Base-by-base conservation (phyloP, 2,329 filamentous ascomycete genomes). In the Eutypella sp. region DNA sequence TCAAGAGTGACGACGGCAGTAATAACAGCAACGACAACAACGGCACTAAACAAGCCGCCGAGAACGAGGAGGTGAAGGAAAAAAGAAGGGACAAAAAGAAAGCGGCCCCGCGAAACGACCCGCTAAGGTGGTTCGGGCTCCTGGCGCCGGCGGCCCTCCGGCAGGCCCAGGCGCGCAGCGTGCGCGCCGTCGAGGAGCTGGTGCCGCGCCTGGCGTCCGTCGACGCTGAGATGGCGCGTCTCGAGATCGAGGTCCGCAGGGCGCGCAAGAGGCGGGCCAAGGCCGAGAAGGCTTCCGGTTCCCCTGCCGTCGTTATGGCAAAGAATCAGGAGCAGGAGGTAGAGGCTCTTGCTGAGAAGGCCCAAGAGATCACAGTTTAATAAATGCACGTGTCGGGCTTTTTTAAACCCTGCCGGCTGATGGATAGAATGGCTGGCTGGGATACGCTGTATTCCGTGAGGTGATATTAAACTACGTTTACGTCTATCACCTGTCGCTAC, bases 171-270 rank as follows among this genome's bases (percentile, higher is more conserved):
- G 55, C 58, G 0, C 71, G 76, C 15, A 82, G 86, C 42, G 58
- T 79, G 20, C 58, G 69, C 31, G 73, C 74, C 0, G 72, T 89
- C 3, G 76, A 82, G 45, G 64, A 73, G 0, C 62, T 84, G 3
- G 64, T 90, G 2, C 76, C 81, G 1, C 66, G 66, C 33, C 67
- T 89, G 8, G 74, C 74, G 6, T 75, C 73, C 1, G 63, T 87
- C n/a, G 71, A 74, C 29, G 71, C 72, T 23, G 74, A 81, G 56
- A 81, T 92, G 76, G 70, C 72, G 13, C 66, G 67, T n/a, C 61
- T 87, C 5, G 86, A 90, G 67, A 80, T 84, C 42, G 78, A 85
- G 53, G 81, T 92, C 44, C 73, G 84, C 31, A 70, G 84, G 47
- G 77, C 75, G 29, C 68, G 74, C 47, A 82, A 82, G 67, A 73